Evolutionary conservation across 768 basidiomycete species (phyloP), one percentile per base, ranked within the genome.

Genomic region (Kockovaella imperatae): DNA sequence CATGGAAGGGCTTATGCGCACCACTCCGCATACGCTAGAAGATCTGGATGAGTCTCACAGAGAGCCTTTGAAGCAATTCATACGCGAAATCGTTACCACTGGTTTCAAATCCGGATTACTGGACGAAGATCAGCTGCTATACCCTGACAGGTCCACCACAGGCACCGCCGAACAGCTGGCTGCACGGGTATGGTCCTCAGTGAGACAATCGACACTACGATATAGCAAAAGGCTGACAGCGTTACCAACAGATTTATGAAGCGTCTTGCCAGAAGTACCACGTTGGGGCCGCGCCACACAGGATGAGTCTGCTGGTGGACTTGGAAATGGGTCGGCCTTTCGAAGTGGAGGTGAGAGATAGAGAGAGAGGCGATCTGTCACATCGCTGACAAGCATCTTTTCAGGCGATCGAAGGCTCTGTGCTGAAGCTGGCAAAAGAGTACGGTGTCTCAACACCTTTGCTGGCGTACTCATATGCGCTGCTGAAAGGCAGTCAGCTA

Each of bases 251-350:
- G 44, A 20, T 46, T 17, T 17, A 30, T 23, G 17, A 45, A 14
- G 29, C 41, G 35, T 45, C 49, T 13, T 17, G 40, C 13, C 20
- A 36, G 23, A 45, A 50, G 25, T 20, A 29, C 10, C 38, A 46
- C 15, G 35, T 30, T 26, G 53, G 50, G 26, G n/a, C 36, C 8
- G 35, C 32, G n/a, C 42, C 50, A 1, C 64, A 67, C 48, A 60
- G 59, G 45, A 64, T 64, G 60, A 58, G 56, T 13, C 42, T 67
- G 24, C 41, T 55, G 43, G 51, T 67, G n/a, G 65, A 67, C 41
- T 52, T 67, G n/a, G 65, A 64, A 35, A 45, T 54, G 30, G 54
- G 56, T 15, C 35, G 62, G 29, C 65, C 65, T 17, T 51, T 67
- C 47, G 65, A 67, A 35, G 59, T 64, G 5, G 65, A 67, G 42